Base-by-base conservation (phyloP, 257 asterid genomes). In the Vinca minor region DNA sequence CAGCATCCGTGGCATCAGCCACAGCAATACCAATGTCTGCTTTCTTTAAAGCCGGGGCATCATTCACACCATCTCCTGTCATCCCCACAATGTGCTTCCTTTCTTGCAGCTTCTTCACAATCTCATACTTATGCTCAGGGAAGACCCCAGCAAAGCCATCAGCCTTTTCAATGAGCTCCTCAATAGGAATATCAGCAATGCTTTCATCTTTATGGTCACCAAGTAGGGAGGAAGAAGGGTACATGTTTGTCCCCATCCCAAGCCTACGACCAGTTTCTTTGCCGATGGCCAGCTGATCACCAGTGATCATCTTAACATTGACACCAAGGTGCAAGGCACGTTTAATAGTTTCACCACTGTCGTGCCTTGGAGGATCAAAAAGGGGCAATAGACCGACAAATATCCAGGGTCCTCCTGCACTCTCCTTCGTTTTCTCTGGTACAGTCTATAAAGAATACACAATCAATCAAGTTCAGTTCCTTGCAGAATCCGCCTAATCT, bases 361-460 rank as follows among this genome's bases (percentile, higher is more conserved):
- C 88, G 13, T 79, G 85, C 59, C 88, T 77, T 23, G 88, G 88
- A 23, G 88, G 88, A 67, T 82, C 88, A 62, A 82, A 82, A 45
- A 82, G 83, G 20, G 88, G 88, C 77, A 82, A 68, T 6, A 82
- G 85, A 9, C 88, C 88, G 0, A 82, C 81, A 64, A 82, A 82
- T 28, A 61, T 48, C 88, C 88, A 82, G 2, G 88, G 88, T 8
- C 70, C 64, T 67, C 88, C 88, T 4, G 79, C 57, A 45, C 88
- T 75, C 52, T 79, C 88, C 75, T 82, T 82, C 15, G 73, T 77
- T 62, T 74, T 71, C 69, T 73, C 88, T 3, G 85, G 83, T 28
- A 82, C 83, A 21, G 74, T 69, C 85, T 82, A 72, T 26, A n/a
- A 34, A 25, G 66, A 15, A 53, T 23, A 47, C 15, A 72, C 2